Base-by-base conservation (phyloP, 2,329 filamentous ascomycete genomes). In the Apiospora pterosperma region DNA sequence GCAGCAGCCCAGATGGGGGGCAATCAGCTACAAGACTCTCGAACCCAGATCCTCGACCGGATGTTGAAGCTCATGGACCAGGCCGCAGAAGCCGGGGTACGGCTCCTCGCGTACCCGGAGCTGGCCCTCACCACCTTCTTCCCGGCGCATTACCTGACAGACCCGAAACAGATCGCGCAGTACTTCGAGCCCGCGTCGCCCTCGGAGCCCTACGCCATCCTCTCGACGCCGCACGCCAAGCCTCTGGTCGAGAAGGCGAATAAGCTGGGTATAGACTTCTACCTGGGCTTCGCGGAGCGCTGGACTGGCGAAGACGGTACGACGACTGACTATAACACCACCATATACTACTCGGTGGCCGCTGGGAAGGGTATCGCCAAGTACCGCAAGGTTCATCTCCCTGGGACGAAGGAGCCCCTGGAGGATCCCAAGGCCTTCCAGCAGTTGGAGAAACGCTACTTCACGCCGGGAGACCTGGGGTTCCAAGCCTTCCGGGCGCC, bases 81-180 rank as follows among this genome's bases (percentile, higher is more conserved):
- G 52, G 84, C 84, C 14, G 76, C 79, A 1, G 63, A 73, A 2
- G 72, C 81, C 63, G 77, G 77, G 19, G 83, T 82, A 48, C 77
- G 82, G 66, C 72, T 87, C 1, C 79, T 86, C 11, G 79, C 86
- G 36, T 87, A 82, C 67, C 84, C 84, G 1, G 84, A 86, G 72
- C 76, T 79, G n/a, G 80, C 84, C 12, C 78, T 86, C 14, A 85
- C 84, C 0, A 86, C 84, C 0, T 87, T 87, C 77, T 86, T 86
- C 70, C 84, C 84, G 0, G 79, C 82, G 5, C 79, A 83, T 67
- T 73, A 85, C 52, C 79, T 85, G 65, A 72, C 78, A 10, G 78
- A 82, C 63, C 71, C 76, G 28, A 70, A 74, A 16, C 77, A 83
- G 44, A 73, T 86, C 14, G 81, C 81, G 59, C 68, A 70, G 7